Percentiles rank a stretch among this genome's conserved stretches.
Evolutionary conservation across 2,329 filamentous ascomycete species (phyloP).

Genomic region (Trichoderma simmonsii): DNA sequence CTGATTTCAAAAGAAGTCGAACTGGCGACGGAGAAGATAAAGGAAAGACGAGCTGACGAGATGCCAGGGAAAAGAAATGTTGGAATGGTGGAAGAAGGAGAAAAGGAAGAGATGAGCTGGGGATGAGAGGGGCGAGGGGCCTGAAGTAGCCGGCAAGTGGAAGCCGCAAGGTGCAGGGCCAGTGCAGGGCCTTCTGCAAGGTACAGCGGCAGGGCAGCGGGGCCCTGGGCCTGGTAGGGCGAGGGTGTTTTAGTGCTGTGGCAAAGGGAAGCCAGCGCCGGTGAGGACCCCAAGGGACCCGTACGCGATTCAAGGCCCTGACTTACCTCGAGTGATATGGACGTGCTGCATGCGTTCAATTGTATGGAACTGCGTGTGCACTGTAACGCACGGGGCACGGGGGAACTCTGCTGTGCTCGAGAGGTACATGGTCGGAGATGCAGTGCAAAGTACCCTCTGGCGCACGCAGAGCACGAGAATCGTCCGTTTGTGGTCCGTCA

Average conservation of each 20-base stretch:
- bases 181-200: constrained; percentile 8
- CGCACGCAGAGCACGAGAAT: background rate
- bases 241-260: background rate
- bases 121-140: constrained; percentile 8
- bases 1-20: constrained; percentile 25
- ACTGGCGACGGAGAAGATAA: constrained; percentile 23
- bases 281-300: background rate
- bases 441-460: background rate
- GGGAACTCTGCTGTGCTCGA: background rate
- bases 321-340: background rate
- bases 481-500: background rate
- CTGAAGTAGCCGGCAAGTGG: constrained; percentile 16
- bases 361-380: background rate
- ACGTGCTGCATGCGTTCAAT: background rate
- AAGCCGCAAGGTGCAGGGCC: constrained; percentile 14
- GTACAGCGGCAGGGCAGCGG: constrained; percentile 3
- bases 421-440: background rate
- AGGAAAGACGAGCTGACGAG: constrained; percentile 24
- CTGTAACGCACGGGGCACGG: background rate
- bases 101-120: constrained; percentile 21
- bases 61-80: constrained; percentile 24
- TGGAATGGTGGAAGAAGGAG: constrained; percentile 21
- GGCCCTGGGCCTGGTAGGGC: background rate
- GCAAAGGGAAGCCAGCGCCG: background rate
- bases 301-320: background rate